Percentiles rank a stretch among this genome's conserved stretches.
Conservation (phyloP, 768 basidiomycete species). For the Crassisporium funariophilum region DNA sequence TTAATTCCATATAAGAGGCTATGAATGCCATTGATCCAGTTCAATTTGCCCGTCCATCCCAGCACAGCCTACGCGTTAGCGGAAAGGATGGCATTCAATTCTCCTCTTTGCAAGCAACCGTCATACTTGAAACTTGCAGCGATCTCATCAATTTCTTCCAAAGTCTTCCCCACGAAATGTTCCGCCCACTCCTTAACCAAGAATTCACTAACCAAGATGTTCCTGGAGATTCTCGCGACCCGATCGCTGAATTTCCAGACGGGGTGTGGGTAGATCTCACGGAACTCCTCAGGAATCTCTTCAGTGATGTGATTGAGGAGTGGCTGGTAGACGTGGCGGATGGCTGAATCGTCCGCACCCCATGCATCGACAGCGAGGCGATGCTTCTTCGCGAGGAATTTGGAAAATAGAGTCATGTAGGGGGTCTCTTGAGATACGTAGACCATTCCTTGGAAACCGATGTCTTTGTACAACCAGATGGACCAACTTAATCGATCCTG, state of each 20-base stretch:
- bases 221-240: slow-evolving; percentile 60
- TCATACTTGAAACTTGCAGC: slow-evolving; percentile 77
- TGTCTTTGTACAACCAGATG: slow-evolving; percentile 88
- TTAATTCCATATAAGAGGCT: too few species aligned
- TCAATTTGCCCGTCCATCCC: too few species aligned
- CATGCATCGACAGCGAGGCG: slow-evolving; percentile 76
- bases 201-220: slow-evolving; percentile 71
- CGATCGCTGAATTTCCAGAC: slow-evolving; percentile 64
- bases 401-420: slow-evolving; percentile 68
- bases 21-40: too few species aligned
- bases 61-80: too few species aligned
- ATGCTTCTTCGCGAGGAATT: slow-evolving; percentile 79
- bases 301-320: slow-evolving; percentile 61
- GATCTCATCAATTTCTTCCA: slow-evolving; percentile 67
- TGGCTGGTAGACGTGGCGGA: slow-evolving; percentile 64
- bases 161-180: slow-evolving; percentile 59
- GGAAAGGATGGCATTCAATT: slow-evolving; percentile 51
- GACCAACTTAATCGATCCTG: slow-evolving; percentile 75
- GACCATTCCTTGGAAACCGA: slow-evolving; percentile 88
- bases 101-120: slow-evolving; percentile 68
- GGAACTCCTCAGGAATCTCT: slow-evolving; percentile 54
- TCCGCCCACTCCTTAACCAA: slow-evolving; percentile 75
- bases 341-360: slow-evolving; percentile 66
- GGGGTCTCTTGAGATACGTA: slow-evolving; percentile 67
- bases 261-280: slow-evolving; percentile 60